Evolutionary conservation across 768 basidiomycete species (phyloP), one percentile per base, ranked within the genome.

Genomic region (Mycena capillaripes): DNA sequence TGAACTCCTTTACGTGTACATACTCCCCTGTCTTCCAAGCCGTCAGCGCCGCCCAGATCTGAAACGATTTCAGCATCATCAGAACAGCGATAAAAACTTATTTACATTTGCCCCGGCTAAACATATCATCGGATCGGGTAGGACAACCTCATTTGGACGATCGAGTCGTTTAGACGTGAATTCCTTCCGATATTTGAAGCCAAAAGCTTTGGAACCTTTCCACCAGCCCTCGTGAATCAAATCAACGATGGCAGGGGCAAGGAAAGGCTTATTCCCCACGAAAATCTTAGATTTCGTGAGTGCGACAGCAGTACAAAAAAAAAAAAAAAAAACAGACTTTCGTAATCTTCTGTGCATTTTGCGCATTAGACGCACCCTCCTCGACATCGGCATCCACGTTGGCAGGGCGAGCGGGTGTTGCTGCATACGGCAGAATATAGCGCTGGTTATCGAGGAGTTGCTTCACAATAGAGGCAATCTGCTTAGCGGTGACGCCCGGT

Each of bases 201-300:
- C 68, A 0, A 69, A 11, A 2, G 50, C 50, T n/a, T 63, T 63
- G 36, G 25, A 1, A 17, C 21, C 32, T n/a, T 5, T 27, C 50
- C 50, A 70, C 48, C 48, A 70, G 8, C 44, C 29, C 17, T 70
- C 59, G 19, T 48, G 69, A 23, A 70, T 61, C 36, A 63, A 3
- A 11, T 70, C 69, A 19, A 57, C 38, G 52, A 70, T 55, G 21
- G 69, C 59, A 9, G 59, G 50, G 10, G 69, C 69, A 34, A 32
- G 42, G 50, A 70, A 63, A 7, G 69, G 69, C 16, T 23, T 0
- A 1, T 38, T 23, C 2, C 1, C 4, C 32, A 9, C 4, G 50
- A 69, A 69, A 27, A 29, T 23, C 56, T 44, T n/a, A 8, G 3
- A 9, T 9, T 38, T 30, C 27, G n/a, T n/a, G n/a, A n/a, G n/a